Conservation (phyloP, 2,329 filamentous ascomycete genomes). For the Monosporascus sp. region DNA sequence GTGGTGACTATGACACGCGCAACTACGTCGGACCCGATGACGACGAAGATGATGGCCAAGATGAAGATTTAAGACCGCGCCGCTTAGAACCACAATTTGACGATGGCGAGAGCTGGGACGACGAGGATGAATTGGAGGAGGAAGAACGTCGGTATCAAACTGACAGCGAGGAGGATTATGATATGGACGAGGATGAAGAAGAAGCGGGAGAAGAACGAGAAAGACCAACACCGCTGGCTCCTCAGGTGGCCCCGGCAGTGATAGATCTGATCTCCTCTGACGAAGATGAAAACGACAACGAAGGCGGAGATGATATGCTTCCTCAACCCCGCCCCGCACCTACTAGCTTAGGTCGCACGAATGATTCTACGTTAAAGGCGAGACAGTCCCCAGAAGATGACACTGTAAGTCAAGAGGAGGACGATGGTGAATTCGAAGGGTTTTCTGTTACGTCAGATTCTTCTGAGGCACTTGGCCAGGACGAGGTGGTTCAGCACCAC, state of each 20-base stretch:
- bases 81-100: slow-evolving; percentile 23
- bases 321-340: not conserved
- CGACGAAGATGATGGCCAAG: slow-evolving; percentile 27
- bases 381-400: not conserved
- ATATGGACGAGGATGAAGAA: slow-evolving; percentile 13
- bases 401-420: not conserved
- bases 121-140: slow-evolving; percentile 14
- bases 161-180: slow-evolving; percentile 9
- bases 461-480: not conserved
- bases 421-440: not conserved
- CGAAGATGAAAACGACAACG: slow-evolving; percentile 5
- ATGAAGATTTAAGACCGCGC: slow-evolving; percentile 20
- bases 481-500: not conserved
- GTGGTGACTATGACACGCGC: slow-evolving; percentile 26
- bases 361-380: not conserved
- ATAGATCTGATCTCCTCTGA: slow-evolving; percentile 17
- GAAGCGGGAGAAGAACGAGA: slow-evolving; percentile 8
- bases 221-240: slow-evolving; percentile 1
- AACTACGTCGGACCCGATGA: slow-evolving; percentile 24
- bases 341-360: not conserved
- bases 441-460: not conserved
- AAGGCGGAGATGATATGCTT: slow-evolving; percentile 1
- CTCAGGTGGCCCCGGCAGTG: slow-evolving; percentile 8
- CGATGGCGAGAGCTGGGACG: slow-evolving; percentile 19
- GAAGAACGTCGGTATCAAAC: slow-evolving; percentile 2